Evolutionary conservation across 1,284 basidiomycete genomes (phyloP).

Genomic region (Marasmius oreades): DNA sequence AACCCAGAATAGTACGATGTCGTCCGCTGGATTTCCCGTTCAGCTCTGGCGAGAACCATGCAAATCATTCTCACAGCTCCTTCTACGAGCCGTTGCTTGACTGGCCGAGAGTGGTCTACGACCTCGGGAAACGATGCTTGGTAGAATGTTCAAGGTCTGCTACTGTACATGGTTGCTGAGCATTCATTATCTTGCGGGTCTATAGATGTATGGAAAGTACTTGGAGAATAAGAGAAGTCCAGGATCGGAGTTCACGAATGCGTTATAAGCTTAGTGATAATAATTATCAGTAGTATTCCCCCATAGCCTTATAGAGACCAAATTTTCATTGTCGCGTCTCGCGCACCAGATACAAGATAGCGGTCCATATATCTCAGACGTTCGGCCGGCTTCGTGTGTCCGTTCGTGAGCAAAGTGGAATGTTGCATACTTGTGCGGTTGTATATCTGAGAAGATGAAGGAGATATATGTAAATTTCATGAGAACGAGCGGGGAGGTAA

Average conservation of each 20-base stretch:
- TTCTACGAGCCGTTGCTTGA: too few relatives aligned
- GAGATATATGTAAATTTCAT: neutral
- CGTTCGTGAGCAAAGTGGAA: constrained; percentile 82
- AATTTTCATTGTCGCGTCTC: constrained; percentile 87
- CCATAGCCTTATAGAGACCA: constrained; percentile 80
- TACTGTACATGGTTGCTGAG: neutral
- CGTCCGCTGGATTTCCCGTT: too few relatives aligned
- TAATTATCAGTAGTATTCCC: neutral
- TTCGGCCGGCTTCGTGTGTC: constrained; percentile 90
- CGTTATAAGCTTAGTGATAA: neutral
- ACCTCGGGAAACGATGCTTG: too few relatives aligned
- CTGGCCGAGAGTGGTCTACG: too few relatives aligned
- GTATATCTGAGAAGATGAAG: constrained; percentile 64
- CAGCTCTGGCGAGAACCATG: too few relatives aligned
- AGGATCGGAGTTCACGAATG: neutral
- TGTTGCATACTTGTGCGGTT: constrained; percentile 94
- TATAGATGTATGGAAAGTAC: neutral
- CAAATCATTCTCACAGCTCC: too few relatives aligned
- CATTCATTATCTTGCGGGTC: neutral
- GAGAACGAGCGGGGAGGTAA: constrained; percentile 1
- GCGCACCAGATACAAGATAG: constrained; percentile 89
- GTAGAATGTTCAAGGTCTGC: neutral
- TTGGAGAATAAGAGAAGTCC: neutral
- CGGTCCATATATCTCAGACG: constrained; percentile 94
- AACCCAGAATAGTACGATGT: too few relatives aligned